Conservation (phyloP, 257 asterid genomes). For the Gentiana dahurica region DNA sequence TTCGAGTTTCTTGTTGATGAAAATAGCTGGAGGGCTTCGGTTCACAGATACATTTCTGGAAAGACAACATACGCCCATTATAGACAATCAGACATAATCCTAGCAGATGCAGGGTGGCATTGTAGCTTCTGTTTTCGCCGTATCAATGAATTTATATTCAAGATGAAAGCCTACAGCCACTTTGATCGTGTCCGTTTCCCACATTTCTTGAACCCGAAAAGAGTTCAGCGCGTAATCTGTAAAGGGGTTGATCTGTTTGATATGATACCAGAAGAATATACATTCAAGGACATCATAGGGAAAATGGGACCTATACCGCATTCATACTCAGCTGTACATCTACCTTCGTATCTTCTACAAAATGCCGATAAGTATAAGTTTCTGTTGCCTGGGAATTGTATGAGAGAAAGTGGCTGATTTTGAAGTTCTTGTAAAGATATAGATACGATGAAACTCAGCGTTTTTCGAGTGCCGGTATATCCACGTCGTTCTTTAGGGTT, state of each 20-base stretch:
- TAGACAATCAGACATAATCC: constrained; percentile 51
- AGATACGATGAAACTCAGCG: too few relatives aligned
- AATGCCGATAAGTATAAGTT: constrained; percentile 45
- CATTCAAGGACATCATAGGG: constrained; percentile 62
- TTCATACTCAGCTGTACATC: constrained; percentile 70
- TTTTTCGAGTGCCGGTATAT: background rate
- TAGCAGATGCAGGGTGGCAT: constrained; percentile 71
- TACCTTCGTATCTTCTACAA: constrained; percentile 70
- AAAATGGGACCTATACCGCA: constrained; percentile 74
- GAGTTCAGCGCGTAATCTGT: constrained; percentile 65
- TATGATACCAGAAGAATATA: constrained; percentile 78
- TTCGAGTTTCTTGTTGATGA: constrained; percentile 64
- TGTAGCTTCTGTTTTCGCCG: constrained; percentile 70
- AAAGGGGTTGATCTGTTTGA: constrained; percentile 65
- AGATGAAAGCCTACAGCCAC: constrained; percentile 80
- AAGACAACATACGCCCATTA: constrained; percentile 72
- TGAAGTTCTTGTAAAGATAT: too few relatives aligned
- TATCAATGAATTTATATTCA: constrained; percentile 55
- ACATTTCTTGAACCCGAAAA: constrained; percentile 48
- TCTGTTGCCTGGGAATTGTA: constrained; percentile 66
- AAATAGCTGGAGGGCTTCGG: constrained; percentile 73
- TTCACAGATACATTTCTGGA: constrained; percentile 57
- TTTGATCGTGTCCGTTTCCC: constrained; percentile 65
- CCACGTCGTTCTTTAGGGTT: constrained; percentile 26
- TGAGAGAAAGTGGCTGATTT: constrained; percentile 50